These are phyloP conservation scores for Hysterium pulicare DNA, from an alignment of 2,329 filamentous ascomycete species.

Conservation along the genomic window DNA sequence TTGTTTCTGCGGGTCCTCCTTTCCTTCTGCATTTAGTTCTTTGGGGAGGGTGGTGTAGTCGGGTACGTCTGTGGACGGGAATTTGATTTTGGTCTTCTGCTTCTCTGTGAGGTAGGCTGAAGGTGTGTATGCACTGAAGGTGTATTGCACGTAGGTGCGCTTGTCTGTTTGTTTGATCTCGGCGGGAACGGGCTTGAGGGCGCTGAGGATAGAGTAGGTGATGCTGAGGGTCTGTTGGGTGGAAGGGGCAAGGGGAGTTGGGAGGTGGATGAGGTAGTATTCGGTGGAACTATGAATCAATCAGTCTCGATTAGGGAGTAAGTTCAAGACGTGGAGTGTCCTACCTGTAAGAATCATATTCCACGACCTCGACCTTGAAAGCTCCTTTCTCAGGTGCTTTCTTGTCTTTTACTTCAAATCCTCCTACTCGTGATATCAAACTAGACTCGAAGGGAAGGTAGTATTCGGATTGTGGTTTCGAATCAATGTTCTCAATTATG, in stretches of 20 bases:
- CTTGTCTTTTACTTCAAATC: constrained; percentile 88
- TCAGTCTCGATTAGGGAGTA: neutral
- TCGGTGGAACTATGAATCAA: constrained; percentile 50
- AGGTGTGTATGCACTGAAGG: constrained; percentile 79
- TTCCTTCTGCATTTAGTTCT: constrained; percentile 56
- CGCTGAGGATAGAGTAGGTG: constrained; percentile 74
- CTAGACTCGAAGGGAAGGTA: constrained; percentile 80
- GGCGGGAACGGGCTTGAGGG: constrained; percentile 77
- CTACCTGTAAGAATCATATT: constrained; percentile 54
- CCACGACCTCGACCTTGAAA: constrained; percentile 68
- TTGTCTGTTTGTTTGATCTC: constrained; percentile 78
- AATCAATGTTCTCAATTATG: constrained; percentile 83
- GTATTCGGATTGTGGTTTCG: constrained; percentile 80
- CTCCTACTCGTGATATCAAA: constrained; percentile 73
- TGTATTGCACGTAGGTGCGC: constrained; percentile 83
- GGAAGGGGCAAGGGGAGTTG: constrained; percentile 69
- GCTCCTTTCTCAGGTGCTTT: constrained; percentile 66
- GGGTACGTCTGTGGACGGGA: constrained; percentile 71
- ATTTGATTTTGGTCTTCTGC: constrained; percentile 97
- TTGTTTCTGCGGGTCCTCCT: constrained; percentile 72
- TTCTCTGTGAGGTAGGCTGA: constrained; percentile 83
- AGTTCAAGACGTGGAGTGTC: constrained; percentile 1
- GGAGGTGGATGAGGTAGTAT: constrained; percentile 81
- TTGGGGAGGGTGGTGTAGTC: constrained; percentile 78
- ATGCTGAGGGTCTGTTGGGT: constrained; percentile 84